Evolutionary conservation across 192 early-diverging fungal species (phyloP), one percentile per base, ranked within the genome.

Genomic region (Entophlyctis luteolus): DNA sequence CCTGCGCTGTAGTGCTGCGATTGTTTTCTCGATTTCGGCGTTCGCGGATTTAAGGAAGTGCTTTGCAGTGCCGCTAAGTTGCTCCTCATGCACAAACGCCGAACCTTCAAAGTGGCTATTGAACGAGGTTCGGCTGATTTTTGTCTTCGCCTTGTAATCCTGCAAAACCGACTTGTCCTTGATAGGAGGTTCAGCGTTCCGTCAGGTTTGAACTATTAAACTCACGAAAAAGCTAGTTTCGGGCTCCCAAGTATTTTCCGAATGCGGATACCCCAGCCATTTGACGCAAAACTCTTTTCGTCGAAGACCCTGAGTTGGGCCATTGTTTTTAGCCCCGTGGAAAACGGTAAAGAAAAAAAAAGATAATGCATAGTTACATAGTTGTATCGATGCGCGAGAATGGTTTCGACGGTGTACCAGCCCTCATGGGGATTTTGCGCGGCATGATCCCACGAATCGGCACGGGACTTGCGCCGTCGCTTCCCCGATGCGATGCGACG

Each of bases 221-320:
- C 54, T 5, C 29, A 55, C 54, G 4, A 3, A 28, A 55, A 55
- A 55, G 54, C 36, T 55, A 10, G 29, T 34, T 4, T 55, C 10
- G 4, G 57, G 57, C 35, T 39, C 37, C 57, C 57, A 59, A 25
- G 57, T 39, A 34, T 59, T 59, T 14, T 25, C 23, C n/a, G 33
- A 10, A 3, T 36, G 3, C 3, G 4, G 6, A 6, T 42, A 59
- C 23, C 38, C 38, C 18, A 34, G 16, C 57, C 57, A 59, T 25
- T 59, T 59, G 36, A 59, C 57, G 18, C 36, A 23, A 34, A 20
- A 59, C 5, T 39, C 57, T 14, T n/a, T 14, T 18, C 5, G 8
- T 20, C 29, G 6, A 4, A 39, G 4, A 25, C 18, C n/a, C 35
- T 36, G 28, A 4, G 4, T 25, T 25, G 8, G 55, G 12, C 3